phyloP scores from a whole-genome alignment of 768 basidiomycete genomes.

The Rhodosporidiobolus sp. region DNA sequence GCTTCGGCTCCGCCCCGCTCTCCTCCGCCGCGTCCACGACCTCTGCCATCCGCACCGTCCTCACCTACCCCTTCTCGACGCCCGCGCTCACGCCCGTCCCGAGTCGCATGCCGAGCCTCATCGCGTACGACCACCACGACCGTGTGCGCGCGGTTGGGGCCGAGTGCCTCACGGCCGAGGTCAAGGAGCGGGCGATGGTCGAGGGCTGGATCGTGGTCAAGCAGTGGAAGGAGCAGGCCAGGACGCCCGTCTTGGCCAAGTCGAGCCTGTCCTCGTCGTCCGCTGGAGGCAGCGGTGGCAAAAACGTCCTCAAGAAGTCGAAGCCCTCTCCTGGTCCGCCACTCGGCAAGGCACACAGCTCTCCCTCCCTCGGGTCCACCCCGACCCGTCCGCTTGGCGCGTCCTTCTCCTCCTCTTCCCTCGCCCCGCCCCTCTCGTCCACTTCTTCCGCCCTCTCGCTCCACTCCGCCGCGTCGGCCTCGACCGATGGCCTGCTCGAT shows the following conservation, averaged over 20 bases:
- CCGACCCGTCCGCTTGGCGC: no score
- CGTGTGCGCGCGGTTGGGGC: conserved; percentile 4
- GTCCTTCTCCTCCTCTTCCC: neutral
- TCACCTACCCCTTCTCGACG: conserved; percentile 4
- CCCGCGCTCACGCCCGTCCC: conserved; percentile 1
- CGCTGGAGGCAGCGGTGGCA: neutral
- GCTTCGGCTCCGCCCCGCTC: conserved; percentile 6
- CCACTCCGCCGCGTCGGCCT: neutral
- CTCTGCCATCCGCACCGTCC: conserved; percentile 12
- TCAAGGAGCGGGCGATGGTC: neutral
- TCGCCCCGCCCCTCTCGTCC: neutral
- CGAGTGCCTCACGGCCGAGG: neutral
- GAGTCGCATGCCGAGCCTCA: conserved; percentile 9
- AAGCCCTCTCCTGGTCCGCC: neutral
- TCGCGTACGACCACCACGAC: conserved; percentile 21
- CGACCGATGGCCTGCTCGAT: conserved; percentile 17
- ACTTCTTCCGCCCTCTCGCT: neutral
- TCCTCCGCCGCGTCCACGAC: neutral
- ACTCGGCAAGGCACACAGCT: no score
- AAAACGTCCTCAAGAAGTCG: conserved; percentile 2
- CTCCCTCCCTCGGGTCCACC: no score
- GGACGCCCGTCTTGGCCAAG: neutral
- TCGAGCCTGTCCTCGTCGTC: neutral
- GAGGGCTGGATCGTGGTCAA: conserved; percentile 22
- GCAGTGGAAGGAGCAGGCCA: conserved; percentile 25